A percentile compares a stretch with the other conserved stretches of the same genome.
Evolutionary conservation across 2,329 filamentous ascomycete genomes (phyloP).

Genomic region (Exutisphaerella laricina): DNA sequence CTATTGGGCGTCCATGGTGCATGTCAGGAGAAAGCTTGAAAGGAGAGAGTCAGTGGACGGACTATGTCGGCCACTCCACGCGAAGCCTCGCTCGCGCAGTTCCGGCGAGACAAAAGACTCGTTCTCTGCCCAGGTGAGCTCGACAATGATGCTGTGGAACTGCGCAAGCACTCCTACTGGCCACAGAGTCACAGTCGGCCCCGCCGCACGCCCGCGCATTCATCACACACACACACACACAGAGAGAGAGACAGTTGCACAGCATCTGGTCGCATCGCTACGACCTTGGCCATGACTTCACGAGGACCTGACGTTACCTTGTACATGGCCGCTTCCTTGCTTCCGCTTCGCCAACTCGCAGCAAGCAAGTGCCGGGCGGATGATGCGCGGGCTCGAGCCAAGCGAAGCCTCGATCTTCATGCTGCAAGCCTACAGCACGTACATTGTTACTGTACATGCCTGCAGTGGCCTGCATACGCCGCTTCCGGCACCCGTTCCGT

Average conservation of each 20-base stretch:
- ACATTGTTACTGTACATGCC: too few species aligned
- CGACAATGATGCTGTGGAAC: constrained; percentile 12
- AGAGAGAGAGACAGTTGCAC: constrained; percentile 26
- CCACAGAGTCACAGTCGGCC: neutral
- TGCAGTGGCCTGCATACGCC: constrained; percentile 5
- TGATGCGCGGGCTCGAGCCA: constrained; percentile 9
- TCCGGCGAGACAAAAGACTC: constrained; percentile 14
- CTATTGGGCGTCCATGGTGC: too few species aligned
- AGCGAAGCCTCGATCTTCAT: constrained; percentile 5
- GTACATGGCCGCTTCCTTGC: constrained; percentile 1
- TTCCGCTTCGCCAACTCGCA: constrained; percentile 18
- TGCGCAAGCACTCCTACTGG: constrained; percentile 8
- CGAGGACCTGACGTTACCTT: constrained; percentile 1
- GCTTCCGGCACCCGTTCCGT: constrained; percentile 8
- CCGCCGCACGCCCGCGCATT: neutral
- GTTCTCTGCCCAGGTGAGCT: constrained; percentile 11
- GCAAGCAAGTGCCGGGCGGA: constrained; percentile 13
- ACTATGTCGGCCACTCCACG: neutral
- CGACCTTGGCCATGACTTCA: constrained; percentile 12
- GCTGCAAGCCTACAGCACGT: constrained; percentile 5
- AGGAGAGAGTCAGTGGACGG: too few species aligned
- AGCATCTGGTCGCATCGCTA: constrained; percentile 14
- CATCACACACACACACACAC: constrained; percentile 12
- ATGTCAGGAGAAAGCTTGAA: neutral
- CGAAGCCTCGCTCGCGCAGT: constrained; percentile 5